phyloP scores from a whole-genome alignment of 208 protist genomes.

The Acanthamoeba healyi region DNA sequence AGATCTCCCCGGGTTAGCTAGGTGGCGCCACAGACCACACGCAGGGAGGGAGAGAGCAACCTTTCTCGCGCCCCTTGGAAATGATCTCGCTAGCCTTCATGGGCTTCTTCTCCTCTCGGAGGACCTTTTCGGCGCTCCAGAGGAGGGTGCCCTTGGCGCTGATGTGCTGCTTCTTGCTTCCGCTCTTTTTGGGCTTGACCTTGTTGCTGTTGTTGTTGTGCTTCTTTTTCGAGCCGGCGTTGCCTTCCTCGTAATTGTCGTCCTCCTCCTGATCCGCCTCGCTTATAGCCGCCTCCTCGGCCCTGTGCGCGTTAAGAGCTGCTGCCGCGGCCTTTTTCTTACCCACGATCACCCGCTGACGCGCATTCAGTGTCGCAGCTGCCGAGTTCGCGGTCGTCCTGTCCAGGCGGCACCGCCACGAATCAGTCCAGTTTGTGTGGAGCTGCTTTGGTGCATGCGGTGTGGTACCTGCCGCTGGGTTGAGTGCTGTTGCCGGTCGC shows the following conservation, averaged over 20 bases:
- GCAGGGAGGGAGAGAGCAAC: not conserved
- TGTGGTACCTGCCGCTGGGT: not conserved
- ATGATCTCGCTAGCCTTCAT: conserved; percentile 66
- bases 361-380: not conserved
- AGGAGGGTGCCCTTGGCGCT: conserved; percentile 42
- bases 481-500: not conserved
- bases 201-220: conserved; percentile 25
- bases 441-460: too few relatives aligned
- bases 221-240: not conserved
- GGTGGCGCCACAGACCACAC: too few relatives aligned
- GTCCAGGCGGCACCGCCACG: not conserved
- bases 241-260: not conserved
- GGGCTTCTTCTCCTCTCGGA: conserved; percentile 61
- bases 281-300: not conserved
- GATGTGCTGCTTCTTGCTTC: conserved; percentile 2
- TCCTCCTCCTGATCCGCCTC: not conserved
- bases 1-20: too few relatives aligned
- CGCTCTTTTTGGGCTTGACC: not conserved
- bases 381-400: not conserved
- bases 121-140: conserved; percentile 55
- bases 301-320: not conserved
- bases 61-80: conserved; percentile 38
- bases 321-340: conserved; percentile 36
- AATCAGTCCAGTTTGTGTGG: too few relatives aligned
- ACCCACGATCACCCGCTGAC: not conserved